Percentiles rank a stretch among this genome's conserved stretches.
Conservation (phyloP, 257 asterid genomes). For the Fraxinus excelsior region DNA sequence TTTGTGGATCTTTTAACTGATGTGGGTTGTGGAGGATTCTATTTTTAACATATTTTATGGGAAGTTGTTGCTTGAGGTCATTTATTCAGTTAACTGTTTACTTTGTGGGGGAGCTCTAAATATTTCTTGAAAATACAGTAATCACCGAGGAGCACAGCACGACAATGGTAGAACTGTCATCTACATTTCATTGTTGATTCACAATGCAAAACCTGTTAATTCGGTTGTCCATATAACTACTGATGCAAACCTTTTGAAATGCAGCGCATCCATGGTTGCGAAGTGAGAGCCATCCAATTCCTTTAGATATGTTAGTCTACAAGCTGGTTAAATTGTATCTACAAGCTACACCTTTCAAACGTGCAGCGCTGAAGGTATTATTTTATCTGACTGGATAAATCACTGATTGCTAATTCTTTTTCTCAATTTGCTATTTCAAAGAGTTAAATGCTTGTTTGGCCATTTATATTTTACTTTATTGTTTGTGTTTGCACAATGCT, state of each 20-base stretch:
- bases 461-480: not conserved
- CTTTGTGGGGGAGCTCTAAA: not conserved
- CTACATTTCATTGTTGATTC: not conserved
- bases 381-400: not conserved
- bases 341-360: conserved; percentile 90
- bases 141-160: not conserved
- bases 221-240: conserved; percentile 6
- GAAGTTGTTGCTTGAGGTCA: not conserved
- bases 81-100: not conserved
- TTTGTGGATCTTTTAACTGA: not conserved
- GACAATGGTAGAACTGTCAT: not conserved
- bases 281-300: conserved; percentile 80
- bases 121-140: not conserved
- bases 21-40: conserved; percentile 3
- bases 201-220: not conserved
- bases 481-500: not conserved
- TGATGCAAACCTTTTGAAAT: conserved; percentile 23
- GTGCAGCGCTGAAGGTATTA: conserved; percentile 91
- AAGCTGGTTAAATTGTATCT: conserved; percentile 80
- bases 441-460: not conserved
- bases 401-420: not conserved
- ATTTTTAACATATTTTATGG: not conserved
- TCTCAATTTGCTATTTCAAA: not conserved
- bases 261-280: conserved; percentile 98
- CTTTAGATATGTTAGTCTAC: conserved; percentile 82